A percentile compares a stretch with the other conserved stretches of the same genome.
These are phyloP conservation scores for Mychonastes homosphaera DNA, from an alignment of 139 green algal genomes.

Conservation along the genomic window DNA sequence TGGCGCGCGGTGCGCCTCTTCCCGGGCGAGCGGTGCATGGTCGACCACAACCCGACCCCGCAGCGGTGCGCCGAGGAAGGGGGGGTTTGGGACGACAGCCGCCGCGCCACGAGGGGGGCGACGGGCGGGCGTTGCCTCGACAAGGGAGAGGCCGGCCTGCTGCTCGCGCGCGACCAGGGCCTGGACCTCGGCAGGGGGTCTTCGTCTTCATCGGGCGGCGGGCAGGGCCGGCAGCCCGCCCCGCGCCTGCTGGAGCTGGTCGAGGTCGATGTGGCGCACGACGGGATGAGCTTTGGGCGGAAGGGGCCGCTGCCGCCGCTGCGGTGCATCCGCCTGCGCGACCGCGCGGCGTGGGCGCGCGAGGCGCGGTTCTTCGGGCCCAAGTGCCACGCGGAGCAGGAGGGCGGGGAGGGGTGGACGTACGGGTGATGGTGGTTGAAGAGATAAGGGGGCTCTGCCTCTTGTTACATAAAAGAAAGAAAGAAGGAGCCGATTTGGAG, in stretches of 20 bases:
- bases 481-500: no score
- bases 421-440: no score
- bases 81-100: constrained; percentile 59
- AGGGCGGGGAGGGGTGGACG: no score
- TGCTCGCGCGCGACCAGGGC: no score
- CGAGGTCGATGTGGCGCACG: constrained; percentile 18
- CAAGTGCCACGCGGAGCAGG: no score
- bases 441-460: no score
- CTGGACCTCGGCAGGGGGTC: no score
- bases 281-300: constrained; percentile 13
- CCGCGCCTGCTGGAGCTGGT: constrained; percentile 20
- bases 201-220: no score
- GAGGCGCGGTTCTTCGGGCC: constrained; percentile 2
- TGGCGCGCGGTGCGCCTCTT: no score
- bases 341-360: background rate
- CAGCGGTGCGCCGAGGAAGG: constrained; percentile 47
- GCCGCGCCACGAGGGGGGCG: constrained; percentile 15
- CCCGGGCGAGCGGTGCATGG: constrained; percentile 39
- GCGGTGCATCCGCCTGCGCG: constrained; percentile 3
- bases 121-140: constrained; percentile 36
- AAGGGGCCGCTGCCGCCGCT: background rate
- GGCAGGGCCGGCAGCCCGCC: no score
- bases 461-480: no score
- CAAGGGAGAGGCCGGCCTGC: constrained; percentile 6
- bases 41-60: constrained; percentile 51